Evolutionary conservation across 1,139 yeast genomes (phyloP), one percentile per base, ranked within the genome.

Genomic region (Sugiyamaella castrensis): DNA sequence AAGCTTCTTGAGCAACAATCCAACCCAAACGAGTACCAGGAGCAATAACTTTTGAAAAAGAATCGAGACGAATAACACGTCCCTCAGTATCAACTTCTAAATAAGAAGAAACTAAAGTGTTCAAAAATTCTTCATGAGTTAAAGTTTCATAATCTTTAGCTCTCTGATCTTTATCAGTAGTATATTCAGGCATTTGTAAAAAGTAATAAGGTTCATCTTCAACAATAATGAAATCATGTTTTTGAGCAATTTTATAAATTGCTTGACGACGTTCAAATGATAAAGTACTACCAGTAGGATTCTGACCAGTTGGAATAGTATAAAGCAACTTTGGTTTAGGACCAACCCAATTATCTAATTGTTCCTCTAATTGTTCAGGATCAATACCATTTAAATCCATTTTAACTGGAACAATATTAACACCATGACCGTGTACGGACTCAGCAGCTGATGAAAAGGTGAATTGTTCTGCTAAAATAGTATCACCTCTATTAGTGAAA

Each of bases 171-270:
- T 16, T 12, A 51, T 64, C 53, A 24, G 50, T 29, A 59, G 66
- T 76, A 70, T 82, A 85, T 40, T 76, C 62, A 52, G 82, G 87
- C 95, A 87, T 87, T 71, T 88, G 97, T 65, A 89, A 74, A 74
- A 87, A 89, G 75, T 86, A 89, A 78, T 89, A 89, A 36, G 97
- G 97, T 70, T 89, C 97, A 67, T 89, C 97, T 71, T 89, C 97
- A 46, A 88, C 71, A 58, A 89, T 81, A 47, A 89, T 63, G 62
- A 89, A 74, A 69, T 89, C 95, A 67, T 87, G 82, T 70, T 86
- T 81, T 61, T 80, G 81, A 27, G 92, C 87, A 57, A 88, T 66
- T 52, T 78, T 73, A 70, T 88, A 88, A 54, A 89, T 77, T 45
- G 74, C 78, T 57, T 72, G 67, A 70, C 96, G 86, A 71, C 97